A percentile compares a stretch with the other conserved stretches of the same genome.
These are phyloP conservation scores for Chlorella variabilis DNA, from an alignment of 163 green algal species.

Conservation along the genomic window DNA sequence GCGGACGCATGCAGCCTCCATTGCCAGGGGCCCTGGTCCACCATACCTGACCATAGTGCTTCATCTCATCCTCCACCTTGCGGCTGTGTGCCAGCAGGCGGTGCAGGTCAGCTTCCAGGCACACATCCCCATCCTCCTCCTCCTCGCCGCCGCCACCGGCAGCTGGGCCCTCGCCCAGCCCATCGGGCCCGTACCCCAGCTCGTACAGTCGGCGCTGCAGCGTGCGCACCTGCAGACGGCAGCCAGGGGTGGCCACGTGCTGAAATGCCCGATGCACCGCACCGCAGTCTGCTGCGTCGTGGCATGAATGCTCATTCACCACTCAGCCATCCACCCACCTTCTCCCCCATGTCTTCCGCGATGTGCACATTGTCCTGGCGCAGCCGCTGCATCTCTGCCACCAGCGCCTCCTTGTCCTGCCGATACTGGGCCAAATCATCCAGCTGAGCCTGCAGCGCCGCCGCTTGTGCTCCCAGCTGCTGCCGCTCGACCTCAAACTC, in stretches of 20 bases:
- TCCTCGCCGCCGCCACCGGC: neutral
- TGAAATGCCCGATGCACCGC: too few species aligned
- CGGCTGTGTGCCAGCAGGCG: slow-evolving; percentile 86
- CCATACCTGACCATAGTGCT: slow-evolving; percentile 34
- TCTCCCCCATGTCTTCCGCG: neutral
- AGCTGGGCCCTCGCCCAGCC: neutral
- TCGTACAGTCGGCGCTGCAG: slow-evolving; percentile 14
- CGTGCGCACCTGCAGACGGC: neutral
- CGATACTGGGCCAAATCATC: slow-evolving; percentile 40
- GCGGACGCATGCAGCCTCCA: neutral
- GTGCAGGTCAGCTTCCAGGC: slow-evolving; percentile 6
- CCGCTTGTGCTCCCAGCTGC: slow-evolving; percentile 21
- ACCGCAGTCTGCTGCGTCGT: too few species aligned
- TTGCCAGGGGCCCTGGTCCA: too few species aligned
- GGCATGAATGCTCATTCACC: too few species aligned
- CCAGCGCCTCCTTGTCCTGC: slow-evolving; percentile 55
- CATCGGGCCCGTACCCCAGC: neutral
- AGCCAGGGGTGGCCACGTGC: neutral
- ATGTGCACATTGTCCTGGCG: slow-evolving; percentile 20
- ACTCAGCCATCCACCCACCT: too few species aligned
- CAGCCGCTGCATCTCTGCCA: slow-evolving; percentile 78
- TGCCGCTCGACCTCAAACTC: neutral
- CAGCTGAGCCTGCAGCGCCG: slow-evolving; percentile 66
- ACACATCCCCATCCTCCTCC: neutral
- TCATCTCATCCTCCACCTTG: slow-evolving; percentile 79